These are phyloP conservation scores for Sporothrix inflata DNA, from an alignment of 2,329 filamentous ascomycete species.

Conservation along the genomic window DNA sequence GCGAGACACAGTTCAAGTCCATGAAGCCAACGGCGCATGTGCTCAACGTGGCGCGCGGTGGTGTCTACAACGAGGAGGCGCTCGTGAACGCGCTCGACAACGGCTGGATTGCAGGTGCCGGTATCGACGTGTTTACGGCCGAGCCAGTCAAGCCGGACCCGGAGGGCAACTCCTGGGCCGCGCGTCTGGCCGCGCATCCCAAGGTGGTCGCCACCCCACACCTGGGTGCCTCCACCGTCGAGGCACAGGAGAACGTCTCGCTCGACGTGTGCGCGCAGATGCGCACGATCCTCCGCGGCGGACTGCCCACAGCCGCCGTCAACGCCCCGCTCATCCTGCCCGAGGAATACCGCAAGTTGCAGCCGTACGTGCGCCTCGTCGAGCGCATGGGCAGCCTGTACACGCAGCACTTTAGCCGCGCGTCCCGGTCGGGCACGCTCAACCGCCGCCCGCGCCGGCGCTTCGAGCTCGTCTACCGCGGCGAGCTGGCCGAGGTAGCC, in stretches of 20 bases:
- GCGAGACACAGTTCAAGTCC: constrained; percentile 63
- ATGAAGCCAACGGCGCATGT: constrained; percentile 78
- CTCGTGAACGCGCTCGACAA: constrained; percentile 70
- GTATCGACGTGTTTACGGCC: constrained; percentile 77
- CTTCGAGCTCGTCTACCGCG: constrained; percentile 79
- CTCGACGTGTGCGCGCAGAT: constrained; percentile 83
- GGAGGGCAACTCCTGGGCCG: constrained; percentile 57
- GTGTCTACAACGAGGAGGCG: constrained; percentile 77
- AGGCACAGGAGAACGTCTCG: constrained; percentile 83
- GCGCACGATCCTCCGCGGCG: constrained; percentile 70
- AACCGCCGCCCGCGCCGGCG: constrained; percentile 54
- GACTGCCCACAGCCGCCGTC: constrained; percentile 74
- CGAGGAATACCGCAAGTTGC: constrained; percentile 76
- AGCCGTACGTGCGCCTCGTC: constrained; percentile 74
- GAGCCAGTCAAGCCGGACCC: constrained; percentile 62
- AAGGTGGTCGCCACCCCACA: constrained; percentile 79
- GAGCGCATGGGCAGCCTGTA: constrained; percentile 81
- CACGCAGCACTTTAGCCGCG: constrained; percentile 69
- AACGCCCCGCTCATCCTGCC: constrained; percentile 81
- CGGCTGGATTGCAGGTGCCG: constrained; percentile 74
- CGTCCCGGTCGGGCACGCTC: constrained; percentile 37
- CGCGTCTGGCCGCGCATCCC: constrained; percentile 66
- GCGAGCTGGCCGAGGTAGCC: constrained; percentile 69
- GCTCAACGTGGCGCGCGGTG: constrained; percentile 78
- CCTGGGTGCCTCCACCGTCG: constrained; percentile 76